These are phyloP conservation scores for Apiotrichum veenhuisii DNA, from an alignment of 1,284 basidiomycete genomes.

Conservation along the genomic window DNA sequence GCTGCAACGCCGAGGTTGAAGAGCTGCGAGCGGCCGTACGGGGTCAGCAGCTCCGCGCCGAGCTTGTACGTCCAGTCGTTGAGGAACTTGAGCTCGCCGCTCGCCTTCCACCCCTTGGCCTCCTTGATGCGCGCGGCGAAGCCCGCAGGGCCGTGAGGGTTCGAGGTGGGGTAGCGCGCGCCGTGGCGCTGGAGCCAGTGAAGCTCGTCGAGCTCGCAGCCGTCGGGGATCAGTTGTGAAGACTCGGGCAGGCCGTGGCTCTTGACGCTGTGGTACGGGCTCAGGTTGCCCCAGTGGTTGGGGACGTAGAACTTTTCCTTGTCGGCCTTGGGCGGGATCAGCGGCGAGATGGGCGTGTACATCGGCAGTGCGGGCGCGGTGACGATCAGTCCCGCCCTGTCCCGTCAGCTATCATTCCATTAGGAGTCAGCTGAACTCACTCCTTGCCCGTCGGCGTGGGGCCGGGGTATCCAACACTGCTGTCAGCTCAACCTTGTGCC, in stretches of 20 bases:
- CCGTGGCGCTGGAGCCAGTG: constrained; percentile 53
- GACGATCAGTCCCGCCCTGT: constrained; percentile 61
- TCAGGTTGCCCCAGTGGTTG: constrained; percentile 52
- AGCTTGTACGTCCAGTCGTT: constrained; percentile 53
- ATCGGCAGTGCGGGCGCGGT: constrained; percentile 73
- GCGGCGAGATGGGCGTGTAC: constrained; percentile 64
- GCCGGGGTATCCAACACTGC: constrained; percentile 70
- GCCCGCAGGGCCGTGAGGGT: constrained; percentile 32
- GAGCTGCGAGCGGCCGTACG: constrained; percentile 53
- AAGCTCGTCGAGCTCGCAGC: constrained; percentile 47
- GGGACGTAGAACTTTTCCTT: constrained; percentile 44
- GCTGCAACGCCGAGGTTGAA: constrained; percentile 50
- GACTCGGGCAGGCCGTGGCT: constrained; percentile 50
- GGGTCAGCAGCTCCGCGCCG: constrained; percentile 53
- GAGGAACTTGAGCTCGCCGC: constrained; percentile 50
- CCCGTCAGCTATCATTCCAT: constrained; percentile 3
- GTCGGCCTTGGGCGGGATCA: constrained; percentile 52
- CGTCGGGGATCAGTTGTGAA: constrained; percentile 43
- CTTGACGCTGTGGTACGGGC: constrained; percentile 50
- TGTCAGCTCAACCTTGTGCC: constrained; percentile 6
- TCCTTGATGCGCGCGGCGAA: constrained; percentile 31
- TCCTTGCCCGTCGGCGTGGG: constrained; percentile 79
- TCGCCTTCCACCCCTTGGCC: constrained; percentile 32
- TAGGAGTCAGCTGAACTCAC: constrained; percentile 26
- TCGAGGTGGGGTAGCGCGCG: constrained; percentile 46